phyloP scores from a whole-genome alignment of 495 filamentous ascomycete genomes.

The Penicillium diatomitis region DNA sequence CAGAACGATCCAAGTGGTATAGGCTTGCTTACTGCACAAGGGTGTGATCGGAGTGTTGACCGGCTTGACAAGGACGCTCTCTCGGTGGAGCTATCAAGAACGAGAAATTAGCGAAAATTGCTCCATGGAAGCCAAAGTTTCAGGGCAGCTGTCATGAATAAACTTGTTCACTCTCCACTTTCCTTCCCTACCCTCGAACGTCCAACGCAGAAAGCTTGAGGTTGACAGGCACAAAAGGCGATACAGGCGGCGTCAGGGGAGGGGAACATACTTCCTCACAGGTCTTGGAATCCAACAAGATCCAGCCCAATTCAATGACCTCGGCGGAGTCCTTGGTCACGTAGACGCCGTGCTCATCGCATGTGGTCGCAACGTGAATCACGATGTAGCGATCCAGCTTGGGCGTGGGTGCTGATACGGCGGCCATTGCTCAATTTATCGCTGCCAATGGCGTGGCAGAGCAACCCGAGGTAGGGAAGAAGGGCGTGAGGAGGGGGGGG shows the following conservation, averaged over 20 bases:
- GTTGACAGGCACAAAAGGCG: neutral
- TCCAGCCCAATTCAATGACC: slow-evolving; percentile 98
- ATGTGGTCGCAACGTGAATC: slow-evolving; percentile 97
- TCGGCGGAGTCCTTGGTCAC: slow-evolving; percentile 98
- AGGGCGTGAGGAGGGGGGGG: slow-evolving; percentile 4
- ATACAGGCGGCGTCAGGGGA: slow-evolving; percentile 9
- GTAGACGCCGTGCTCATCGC: slow-evolving; percentile 98
- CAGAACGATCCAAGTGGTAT: neutral
- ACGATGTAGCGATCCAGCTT: slow-evolving; percentile 93
- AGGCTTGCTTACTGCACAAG: slow-evolving; percentile 75
- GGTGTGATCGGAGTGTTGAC: slow-evolving; percentile 98
- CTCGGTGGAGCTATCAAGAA: slow-evolving; percentile 66
- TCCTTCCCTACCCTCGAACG: no score
- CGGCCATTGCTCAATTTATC: slow-evolving; percentile 33
- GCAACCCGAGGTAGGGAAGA: neutral
- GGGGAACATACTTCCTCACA: slow-evolving; percentile 71
- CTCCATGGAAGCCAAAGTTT: no score
- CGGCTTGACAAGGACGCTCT: slow-evolving; percentile 94
- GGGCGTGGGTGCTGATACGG: slow-evolving; percentile 42
- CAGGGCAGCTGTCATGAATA: no score
- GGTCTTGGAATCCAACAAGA: slow-evolving; percentile 80
- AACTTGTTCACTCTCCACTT: no score
- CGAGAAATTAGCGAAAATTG: slow-evolving; percentile 4
- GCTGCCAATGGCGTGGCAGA: slow-evolving; percentile 24
- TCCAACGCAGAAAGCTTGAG: no score